Percentiles rank a stretch among this genome's conserved stretches.
Evolutionary conservation across 306 rosid genomes (phyloP).

Genomic region (Mimosa pudica): DNA sequence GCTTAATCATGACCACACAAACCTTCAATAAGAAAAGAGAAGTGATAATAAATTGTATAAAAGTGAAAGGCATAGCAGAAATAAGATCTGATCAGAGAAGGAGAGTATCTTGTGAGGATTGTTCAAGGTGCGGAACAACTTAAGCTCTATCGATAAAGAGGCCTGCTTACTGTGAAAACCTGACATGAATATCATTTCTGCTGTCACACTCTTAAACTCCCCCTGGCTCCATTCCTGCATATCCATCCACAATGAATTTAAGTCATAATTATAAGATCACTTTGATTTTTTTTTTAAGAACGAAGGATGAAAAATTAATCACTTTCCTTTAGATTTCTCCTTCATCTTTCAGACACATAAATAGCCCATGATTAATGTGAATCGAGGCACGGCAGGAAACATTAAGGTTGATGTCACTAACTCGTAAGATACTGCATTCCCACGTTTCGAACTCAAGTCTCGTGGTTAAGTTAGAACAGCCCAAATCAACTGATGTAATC

Average conservation of each 20-base stretch:
- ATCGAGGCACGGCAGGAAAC: too few relatives aligned
- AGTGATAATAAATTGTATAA: conserved; percentile 36
- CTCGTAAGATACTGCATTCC: too few relatives aligned
- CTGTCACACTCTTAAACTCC: conserved; percentile 40
- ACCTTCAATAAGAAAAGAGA: conserved; percentile 26
- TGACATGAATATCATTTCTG: conserved; percentile 40
- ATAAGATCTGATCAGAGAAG: conserved; percentile 44
- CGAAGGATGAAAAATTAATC: too few relatives aligned
- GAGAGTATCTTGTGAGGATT: conserved; percentile 39
- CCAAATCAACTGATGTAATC: too few relatives aligned
- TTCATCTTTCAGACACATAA: too few relatives aligned
- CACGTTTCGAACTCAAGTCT: too few relatives aligned
- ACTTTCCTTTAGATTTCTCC: too few relatives aligned
- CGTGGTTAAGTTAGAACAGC: too few relatives aligned
- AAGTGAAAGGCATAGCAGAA: conserved; percentile 37
- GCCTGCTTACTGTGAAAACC: conserved; percentile 33
- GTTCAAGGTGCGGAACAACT: conserved; percentile 24
- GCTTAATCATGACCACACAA: conserved; percentile 6
- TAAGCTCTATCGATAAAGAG: conserved; percentile 44
- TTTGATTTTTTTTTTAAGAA: too few relatives aligned
- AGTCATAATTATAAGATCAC: too few relatives aligned
- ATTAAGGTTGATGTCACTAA: too few relatives aligned
- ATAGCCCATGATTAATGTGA: too few relatives aligned
- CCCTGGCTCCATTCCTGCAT: conserved; percentile 47
- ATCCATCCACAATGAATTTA: background rate